phyloP scores from a whole-genome alignment of 495 filamentous ascomycete genomes.

The Neurospora sp. region DNA sequence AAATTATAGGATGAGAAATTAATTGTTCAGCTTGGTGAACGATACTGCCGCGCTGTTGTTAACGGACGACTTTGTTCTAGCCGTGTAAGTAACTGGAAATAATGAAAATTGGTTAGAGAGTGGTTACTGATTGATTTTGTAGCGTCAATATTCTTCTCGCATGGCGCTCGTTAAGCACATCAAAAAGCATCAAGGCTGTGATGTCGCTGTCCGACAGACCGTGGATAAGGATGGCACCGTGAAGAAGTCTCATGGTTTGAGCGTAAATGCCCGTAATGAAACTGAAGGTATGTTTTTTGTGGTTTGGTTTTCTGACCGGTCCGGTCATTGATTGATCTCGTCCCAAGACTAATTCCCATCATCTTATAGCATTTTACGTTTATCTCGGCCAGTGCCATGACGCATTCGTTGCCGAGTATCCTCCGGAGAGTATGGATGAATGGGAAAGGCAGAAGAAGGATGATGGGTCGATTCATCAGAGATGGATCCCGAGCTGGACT shows the following conservation, averaged over 20 bases:
- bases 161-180: not conserved
- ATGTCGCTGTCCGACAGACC: not conserved
- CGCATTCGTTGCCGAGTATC: not conserved
- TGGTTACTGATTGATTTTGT: not conserved
- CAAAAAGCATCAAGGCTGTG: not conserved
- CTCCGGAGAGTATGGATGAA: not conserved
- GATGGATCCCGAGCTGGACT: not conserved
- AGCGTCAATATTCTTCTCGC: not conserved
- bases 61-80: not conserved
- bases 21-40: not conserved
- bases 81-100: not conserved
- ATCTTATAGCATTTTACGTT: not conserved
- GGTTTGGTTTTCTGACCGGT: not conserved
- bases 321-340: not conserved
- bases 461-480: not conserved
- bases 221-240: not conserved
- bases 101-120: not conserved
- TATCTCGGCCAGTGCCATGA: not conserved
- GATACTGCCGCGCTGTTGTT: not conserved
- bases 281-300: not conserved
- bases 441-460: not conserved
- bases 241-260: not conserved
- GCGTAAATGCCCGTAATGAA: not conserved
- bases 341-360: not conserved
- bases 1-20: not conserved